Conservation (phyloP, 2,329 filamentous ascomycete genomes). For the Aspergillus luchuensis region DNA sequence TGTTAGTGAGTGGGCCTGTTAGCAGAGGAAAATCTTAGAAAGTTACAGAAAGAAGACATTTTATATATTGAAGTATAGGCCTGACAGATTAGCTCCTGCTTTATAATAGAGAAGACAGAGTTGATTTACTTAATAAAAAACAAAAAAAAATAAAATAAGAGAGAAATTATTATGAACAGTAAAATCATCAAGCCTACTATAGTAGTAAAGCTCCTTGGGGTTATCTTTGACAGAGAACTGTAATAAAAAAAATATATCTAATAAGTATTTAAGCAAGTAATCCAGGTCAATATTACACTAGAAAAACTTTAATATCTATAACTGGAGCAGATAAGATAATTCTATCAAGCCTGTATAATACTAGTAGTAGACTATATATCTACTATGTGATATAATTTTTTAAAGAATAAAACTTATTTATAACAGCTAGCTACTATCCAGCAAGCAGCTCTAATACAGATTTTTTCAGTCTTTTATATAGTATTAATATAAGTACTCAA, state of each 20-base stretch:
- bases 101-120: constrained; percentile 33
- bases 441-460: no score
- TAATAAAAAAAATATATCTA: constrained; percentile 27
- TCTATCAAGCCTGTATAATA: constrained; percentile 27
- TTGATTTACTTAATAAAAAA: constrained; percentile 32
- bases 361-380: constrained; percentile 29
- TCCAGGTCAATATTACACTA: constrained; percentile 19
- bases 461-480: no score
- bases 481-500: no score
- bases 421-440: no score
- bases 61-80: constrained; percentile 30
- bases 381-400: constrained; percentile 25
- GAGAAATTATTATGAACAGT: constrained; percentile 21
- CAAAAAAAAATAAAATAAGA: constrained; percentile 18
- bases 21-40: constrained; percentile 23
- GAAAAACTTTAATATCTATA: constrained; percentile 23
- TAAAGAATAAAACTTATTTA: no score
- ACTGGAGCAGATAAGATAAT: constrained; percentile 25
- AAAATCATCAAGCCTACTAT: constrained; percentile 16
- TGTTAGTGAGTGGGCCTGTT: constrained; percentile 11
- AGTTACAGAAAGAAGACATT: constrained; percentile 27
- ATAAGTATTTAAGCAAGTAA: constrained; percentile 24
- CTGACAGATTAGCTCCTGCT: constrained; percentile 27
- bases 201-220: constrained; percentile 29
- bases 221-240: constrained; percentile 27